Base-by-base conservation (phyloP, 495 filamentous ascomycete genomes). In the Lichina pygmaea region DNA sequence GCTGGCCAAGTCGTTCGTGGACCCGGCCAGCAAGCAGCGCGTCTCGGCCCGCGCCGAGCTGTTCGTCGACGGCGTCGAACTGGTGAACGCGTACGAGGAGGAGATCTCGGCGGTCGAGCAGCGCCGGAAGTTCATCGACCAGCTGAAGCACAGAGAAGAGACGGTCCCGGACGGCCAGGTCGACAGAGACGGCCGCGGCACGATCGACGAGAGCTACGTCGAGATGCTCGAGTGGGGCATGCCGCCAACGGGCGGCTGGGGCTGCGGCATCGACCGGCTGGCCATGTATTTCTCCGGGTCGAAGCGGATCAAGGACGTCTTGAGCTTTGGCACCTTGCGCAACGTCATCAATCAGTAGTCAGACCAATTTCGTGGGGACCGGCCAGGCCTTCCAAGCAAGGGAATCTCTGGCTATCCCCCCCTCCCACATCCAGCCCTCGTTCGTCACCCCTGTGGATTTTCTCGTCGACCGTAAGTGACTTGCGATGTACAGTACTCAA, bases 31-130 rank as follows among this genome's bases (percentile, higher is more conserved):
- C 0, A 59, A 65, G n/a, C 83, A 92, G 50, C 58, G 54, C 39
- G 71, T 83, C 12, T 75, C 84, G 3, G 80, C 82, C 3, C 76
- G 89, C 38, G 80, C 77, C 3, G 89, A 97, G 57, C 72, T 97
- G 36, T 95, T 94, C 61, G 70, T 93, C 53, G 56, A 68, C 38
- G 74, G 77, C 11, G 66, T 67, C 41, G 89, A 97, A 54, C 61
- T 92, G 33, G 80, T 86, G 8, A 97, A 97, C 57, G 82, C 79
- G 54, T 97, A 97, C 62, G 89, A 97, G 60, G 89, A 97, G 61
- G 89, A 97, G 60, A 97, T 95, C 59, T 81, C 81, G 41, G 91
- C 89, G 0, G 74, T 74, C 32, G 81, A 78, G 48, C 89, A 97
- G 58, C 66, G 82, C 17, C 65, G 73, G 44, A 97, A 95, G 57